These are phyloP conservation scores for Coemansia sp. DNA, from an alignment of 192 early-diverging fungal species.

Conservation along the genomic window DNA sequence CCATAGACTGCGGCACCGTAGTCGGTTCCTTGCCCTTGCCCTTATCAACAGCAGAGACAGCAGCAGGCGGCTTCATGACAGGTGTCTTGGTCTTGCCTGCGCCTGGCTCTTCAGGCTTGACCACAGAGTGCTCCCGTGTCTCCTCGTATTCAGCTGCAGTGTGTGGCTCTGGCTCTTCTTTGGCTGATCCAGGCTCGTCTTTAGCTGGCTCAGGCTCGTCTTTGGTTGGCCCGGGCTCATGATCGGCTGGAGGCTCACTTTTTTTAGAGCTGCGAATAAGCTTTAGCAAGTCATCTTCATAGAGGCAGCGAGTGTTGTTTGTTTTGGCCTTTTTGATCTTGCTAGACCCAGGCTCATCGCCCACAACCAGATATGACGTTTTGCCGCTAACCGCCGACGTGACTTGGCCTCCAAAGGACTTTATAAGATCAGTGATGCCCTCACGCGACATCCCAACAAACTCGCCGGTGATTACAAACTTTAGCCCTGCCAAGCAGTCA, in stretches of 20 bases:
- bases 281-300: conserved; percentile 82
- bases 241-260: not conserved
- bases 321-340: conserved; percentile 79
- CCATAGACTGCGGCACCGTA: not conserved
- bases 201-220: conserved; percentile 5
- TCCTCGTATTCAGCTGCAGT: not conserved
- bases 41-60: not conserved
- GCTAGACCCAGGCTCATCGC: conserved; percentile 79
- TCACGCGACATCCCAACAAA: conserved; percentile 72
- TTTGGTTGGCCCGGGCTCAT: not conserved
- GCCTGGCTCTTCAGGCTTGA: not conserved
- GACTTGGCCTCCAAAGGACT: conserved; percentile 81
- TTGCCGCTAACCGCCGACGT: conserved; percentile 72
- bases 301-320: conserved; percentile 64
- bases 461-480: conserved; percentile 96
- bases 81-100: not conserved
- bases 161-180: not conserved
- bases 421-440: conserved; percentile 77
- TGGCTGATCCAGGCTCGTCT: not conserved
- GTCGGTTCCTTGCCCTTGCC: not conserved
- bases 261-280: conserved; percentile 63
- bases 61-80: not conserved
- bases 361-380: conserved; percentile 84
- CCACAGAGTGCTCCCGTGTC: not conserved
- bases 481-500: conserved; percentile 65